Evolutionary conservation across 2,329 filamentous ascomycete genomes (phyloP).

Genomic region (Camptophora hylomeconis): DNA sequence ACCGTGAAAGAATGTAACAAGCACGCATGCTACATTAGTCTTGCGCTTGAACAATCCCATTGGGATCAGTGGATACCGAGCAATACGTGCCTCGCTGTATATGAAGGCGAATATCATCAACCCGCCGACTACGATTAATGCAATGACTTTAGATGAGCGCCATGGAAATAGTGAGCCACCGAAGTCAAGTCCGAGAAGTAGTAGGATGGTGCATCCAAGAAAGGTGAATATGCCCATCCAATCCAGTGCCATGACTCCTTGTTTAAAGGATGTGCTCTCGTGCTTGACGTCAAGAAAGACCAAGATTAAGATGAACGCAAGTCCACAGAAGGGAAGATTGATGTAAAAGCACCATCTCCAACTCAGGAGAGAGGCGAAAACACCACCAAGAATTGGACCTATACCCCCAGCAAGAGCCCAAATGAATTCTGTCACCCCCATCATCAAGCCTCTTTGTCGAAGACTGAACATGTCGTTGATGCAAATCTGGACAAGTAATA

Average conservation of each 20-base stretch:
- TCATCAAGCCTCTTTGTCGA: conserved; percentile 34
- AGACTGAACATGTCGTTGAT: conserved; percentile 44
- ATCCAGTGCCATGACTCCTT: conserved; percentile 29
- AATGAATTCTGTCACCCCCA: conserved; percentile 39
- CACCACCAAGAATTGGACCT: conserved; percentile 40
- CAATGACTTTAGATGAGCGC: conserved; percentile 42
- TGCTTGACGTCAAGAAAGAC: conserved; percentile 41
- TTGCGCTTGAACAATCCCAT: conserved; percentile 2
- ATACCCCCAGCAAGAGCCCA: conserved; percentile 42
- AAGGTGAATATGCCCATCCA: conserved; percentile 48
- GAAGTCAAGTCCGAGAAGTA: conserved; percentile 70
- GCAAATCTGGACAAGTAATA: conserved; percentile 39
- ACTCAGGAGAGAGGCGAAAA: conserved; percentile 23
- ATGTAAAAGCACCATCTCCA: conserved; percentile 44
- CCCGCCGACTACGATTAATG: conserved; percentile 38
- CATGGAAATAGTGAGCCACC: conserved; percentile 41
- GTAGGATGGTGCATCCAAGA: conserved; percentile 68
- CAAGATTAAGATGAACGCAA: conserved; percentile 35
- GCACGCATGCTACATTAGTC: conserved; percentile 33
- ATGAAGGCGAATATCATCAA: conserved; percentile 41
- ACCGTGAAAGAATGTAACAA: conserved; percentile 29
- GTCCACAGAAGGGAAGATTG: conserved; percentile 38
- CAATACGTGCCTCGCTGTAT: conserved; percentile 50
- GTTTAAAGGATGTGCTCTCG: conserved; percentile 16
- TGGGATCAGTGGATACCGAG: conserved; percentile 26